phyloP scores from a whole-genome alignment of 805 yeast species.

The Candida vaughaniae region DNA sequence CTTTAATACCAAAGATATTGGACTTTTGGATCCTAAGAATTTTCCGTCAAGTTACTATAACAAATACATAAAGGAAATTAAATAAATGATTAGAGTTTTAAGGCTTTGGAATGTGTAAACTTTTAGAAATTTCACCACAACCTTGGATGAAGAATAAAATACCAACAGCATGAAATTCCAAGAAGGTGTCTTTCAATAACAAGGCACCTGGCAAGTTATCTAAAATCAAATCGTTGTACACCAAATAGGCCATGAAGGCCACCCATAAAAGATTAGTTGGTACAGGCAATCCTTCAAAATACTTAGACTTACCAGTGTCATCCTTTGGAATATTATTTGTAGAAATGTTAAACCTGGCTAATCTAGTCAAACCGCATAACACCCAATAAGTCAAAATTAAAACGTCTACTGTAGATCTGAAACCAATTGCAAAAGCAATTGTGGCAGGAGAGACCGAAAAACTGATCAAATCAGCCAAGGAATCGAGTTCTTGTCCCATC shows the following conservation, averaged over 20 bases:
- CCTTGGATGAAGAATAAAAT: slow-evolving; percentile 74
- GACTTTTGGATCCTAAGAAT: slow-evolving; percentile 39
- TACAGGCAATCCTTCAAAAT: slow-evolving; percentile 95
- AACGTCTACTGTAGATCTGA: slow-evolving; percentile 80
- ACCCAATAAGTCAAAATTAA: slow-evolving; percentile 79
- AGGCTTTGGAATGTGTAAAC: slow-evolving; percentile 88
- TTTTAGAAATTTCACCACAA: slow-evolving; percentile 87
- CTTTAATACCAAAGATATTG: slow-evolving; percentile 24
- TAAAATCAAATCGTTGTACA: slow-evolving; percentile 49
- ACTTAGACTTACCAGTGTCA: slow-evolving; percentile 78
- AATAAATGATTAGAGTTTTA: too few species aligned
- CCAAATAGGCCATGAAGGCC: slow-evolving; percentile 65
- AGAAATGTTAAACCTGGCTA: slow-evolving; percentile 94
- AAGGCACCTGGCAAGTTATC: slow-evolving; percentile 67
- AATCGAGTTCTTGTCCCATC: slow-evolving; percentile 97
- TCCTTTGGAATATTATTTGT: slow-evolving; percentile 93
- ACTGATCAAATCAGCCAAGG: slow-evolving; percentile 90
- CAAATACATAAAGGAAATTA: background rate
- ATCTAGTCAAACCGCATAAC: slow-evolving; percentile 87
- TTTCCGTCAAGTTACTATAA: slow-evolving; percentile 25
- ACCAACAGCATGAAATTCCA: slow-evolving; percentile 75
- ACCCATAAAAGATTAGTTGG: slow-evolving; percentile 85
- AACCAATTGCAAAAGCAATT: slow-evolving; percentile 88
- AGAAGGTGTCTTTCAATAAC: slow-evolving; percentile 49
- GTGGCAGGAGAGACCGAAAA: slow-evolving; percentile 96